Percentiles rank a stretch among this genome's conserved stretches.
phyloP scores from a whole-genome alignment of 2,329 filamentous ascomycete genomes.

The Clonostachys rosea region DNA sequence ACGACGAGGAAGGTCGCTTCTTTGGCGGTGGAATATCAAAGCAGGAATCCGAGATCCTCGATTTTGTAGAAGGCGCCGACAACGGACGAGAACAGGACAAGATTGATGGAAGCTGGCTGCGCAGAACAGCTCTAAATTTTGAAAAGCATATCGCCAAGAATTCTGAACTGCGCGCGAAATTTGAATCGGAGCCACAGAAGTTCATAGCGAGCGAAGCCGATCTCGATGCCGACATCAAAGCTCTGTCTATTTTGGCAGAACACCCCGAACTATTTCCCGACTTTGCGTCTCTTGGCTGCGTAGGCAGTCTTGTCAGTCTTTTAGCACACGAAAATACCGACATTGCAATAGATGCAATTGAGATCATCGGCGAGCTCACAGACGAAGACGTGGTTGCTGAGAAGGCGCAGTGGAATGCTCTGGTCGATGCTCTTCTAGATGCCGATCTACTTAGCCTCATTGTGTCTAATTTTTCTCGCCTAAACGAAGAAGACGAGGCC shows the following conservation, averaged over 20 bases:
- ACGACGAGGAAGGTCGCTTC: slow-evolving; percentile 92
- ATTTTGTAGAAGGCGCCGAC: slow-evolving; percentile 68
- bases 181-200: slow-evolving; percentile 73
- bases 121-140: slow-evolving; percentile 75
- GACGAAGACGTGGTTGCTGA: slow-evolving; percentile 87
- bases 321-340: slow-evolving; percentile 96
- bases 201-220: slow-evolving; percentile 87
- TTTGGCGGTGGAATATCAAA: slow-evolving; percentile 87
- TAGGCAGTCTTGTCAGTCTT: slow-evolving; percentile 70
- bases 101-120: slow-evolving; percentile 80
- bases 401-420: slow-evolving; percentile 72
- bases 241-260: slow-evolving; percentile 79
- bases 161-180: slow-evolving; percentile 80
- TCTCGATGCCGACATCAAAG: slow-evolving; percentile 83
- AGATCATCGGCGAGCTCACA: slow-evolving; percentile 85
- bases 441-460: slow-evolving; percentile 72
- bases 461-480: slow-evolving; percentile 70
- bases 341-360: slow-evolving; percentile 85
- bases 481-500: slow-evolving; percentile 68
- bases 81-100: slow-evolving; percentile 49
- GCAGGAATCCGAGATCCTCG: slow-evolving; percentile 76
- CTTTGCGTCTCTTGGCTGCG: slow-evolving; percentile 71
- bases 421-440: slow-evolving; percentile 65
- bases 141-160: slow-evolving; percentile 91
- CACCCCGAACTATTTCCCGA: slow-evolving; percentile 80